These are phyloP conservation scores for Cytospora piceae DNA, from an alignment of 2,329 filamentous ascomycete species.

Conservation along the genomic window DNA sequence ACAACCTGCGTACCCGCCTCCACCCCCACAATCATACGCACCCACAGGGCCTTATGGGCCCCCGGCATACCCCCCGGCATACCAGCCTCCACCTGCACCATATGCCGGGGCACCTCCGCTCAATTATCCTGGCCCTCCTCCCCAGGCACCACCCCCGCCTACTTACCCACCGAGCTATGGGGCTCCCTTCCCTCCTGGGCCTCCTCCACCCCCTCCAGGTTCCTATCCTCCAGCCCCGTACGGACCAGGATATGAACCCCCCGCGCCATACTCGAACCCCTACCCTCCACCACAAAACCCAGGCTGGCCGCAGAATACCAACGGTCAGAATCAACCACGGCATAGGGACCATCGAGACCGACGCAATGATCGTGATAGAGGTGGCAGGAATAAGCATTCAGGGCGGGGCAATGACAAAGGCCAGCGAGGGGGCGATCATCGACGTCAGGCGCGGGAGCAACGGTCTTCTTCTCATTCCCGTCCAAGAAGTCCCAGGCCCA, in stretches of 20 bases:
- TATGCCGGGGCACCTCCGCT: conserved; percentile 25
- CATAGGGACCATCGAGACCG: conserved; percentile 26
- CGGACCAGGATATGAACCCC: conserved; percentile 8
- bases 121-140: conserved; percentile 17
- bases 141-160: conserved; percentile 22
- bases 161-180: conserved; percentile 17
- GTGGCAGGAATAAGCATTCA: conserved; percentile 24
- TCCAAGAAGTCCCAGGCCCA: conserved; percentile 18
- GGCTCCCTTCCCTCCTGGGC: conserved; percentile 1
- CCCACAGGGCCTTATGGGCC: conserved; percentile 23
- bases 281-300: conserved; percentile 22
- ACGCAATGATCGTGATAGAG: conserved; percentile 24
- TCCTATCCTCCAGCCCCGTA: conserved; percentile 22
- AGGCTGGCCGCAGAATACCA: conserved; percentile 21
- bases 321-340: conserved; percentile 11
- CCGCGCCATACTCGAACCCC: conserved; percentile 13
- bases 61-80: conserved; percentile 21
- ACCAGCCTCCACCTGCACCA: conserved; percentile 15
- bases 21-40: conserved; percentile 27
- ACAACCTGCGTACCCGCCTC: conserved; percentile 21
- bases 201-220: conserved; percentile 22
- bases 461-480: conserved; percentile 21
- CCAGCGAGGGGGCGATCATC: conserved; percentile 26
- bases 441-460: conserved; percentile 12
- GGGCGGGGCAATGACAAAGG: conserved; percentile 22